Evolutionary conservation across 2,329 filamentous ascomycete genomes (phyloP), one percentile per base, ranked within the genome.

Genomic region (Claviceps fusiformis): DNA sequence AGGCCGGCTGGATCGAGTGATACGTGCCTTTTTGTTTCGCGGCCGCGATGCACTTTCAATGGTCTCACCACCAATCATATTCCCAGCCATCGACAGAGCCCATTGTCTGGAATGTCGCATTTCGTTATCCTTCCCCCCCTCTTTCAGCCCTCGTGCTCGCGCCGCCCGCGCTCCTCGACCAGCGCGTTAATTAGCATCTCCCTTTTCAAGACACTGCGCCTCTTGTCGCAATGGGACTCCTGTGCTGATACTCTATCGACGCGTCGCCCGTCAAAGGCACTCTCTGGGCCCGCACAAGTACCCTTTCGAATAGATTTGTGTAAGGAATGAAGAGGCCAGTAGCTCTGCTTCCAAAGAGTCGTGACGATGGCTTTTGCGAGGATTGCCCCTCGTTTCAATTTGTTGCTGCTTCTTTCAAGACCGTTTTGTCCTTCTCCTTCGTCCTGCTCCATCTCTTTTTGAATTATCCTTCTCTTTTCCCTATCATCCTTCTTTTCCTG

Each of bases 321-420:
- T 55, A 33, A 65, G 69, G 69, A 71, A 71, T 71, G 69, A 68
- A 71, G 68, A 69, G 68, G 61, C 62, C 43, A 56, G 56, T 68
- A 68, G 67, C 55, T 55, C 50, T 59, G 47, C 57, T 58, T 55
- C 57, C 53, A 57, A 65, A 65, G 67, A 69, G 65, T 65, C 67
- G 58, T 63, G 62, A 64, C 63, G 57, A 58, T 56, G 51, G 43
- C 50, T 55, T 33, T 51, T 43, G 48, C 53, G 56, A 56, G 47
- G 11, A 55, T 51, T 31, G 56, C 54, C 44, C 33, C 43, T 44
- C 44, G 55, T 58, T 48, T 56, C 45, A 39, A 39, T 55, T 33
- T 39, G 35, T 29, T 29, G 56, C 51, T 54, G 17, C 29, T 52
- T 47, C 48, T 43, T 33, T 56, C 46, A 35, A 52, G 37, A 50